Percentiles rank a stretch among this genome's conserved stretches.
phyloP scores from a whole-genome alignment of 495 filamentous ascomycete genomes.

The Talaromyces thailandensis region DNA sequence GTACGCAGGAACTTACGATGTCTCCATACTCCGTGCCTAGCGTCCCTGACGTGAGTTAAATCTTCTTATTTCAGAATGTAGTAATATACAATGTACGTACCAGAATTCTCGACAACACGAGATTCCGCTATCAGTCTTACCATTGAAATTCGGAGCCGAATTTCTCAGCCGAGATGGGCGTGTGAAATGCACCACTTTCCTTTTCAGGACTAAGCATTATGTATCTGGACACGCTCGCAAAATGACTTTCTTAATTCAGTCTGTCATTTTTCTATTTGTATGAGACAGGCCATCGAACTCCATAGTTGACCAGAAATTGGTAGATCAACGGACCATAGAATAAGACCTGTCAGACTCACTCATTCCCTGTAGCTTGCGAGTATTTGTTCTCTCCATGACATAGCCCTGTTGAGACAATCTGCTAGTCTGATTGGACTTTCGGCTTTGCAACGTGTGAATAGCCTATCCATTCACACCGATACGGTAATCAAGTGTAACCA shows the following conservation, averaged over 20 bases:
- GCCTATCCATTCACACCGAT: neutral
- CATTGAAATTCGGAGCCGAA: no score
- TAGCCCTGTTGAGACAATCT: neutral
- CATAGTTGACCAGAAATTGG: neutral
- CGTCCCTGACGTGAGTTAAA: neutral
- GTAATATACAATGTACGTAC: neutral
- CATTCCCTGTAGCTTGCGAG: neutral
- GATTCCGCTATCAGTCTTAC: no score
- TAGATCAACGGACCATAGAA: neutral
- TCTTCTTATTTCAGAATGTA: neutral
- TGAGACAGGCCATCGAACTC: neutral
- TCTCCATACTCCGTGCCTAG: neutral
- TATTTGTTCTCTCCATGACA: neutral
- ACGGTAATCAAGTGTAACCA: neutral
- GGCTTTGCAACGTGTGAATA: neutral
- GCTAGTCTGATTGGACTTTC: neutral
- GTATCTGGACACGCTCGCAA: no score
- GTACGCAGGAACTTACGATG: neutral
- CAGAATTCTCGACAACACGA: neutral
- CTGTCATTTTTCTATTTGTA: neutral
- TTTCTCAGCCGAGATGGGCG: no score
- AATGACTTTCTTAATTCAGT: neutral
- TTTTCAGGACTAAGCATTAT: no score
- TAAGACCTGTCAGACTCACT: neutral
- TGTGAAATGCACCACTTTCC: neutral